Evolutionary conservation across 2,329 filamentous ascomycete species (phyloP).

Genomic region (Gyromitra esculenta): DNA sequence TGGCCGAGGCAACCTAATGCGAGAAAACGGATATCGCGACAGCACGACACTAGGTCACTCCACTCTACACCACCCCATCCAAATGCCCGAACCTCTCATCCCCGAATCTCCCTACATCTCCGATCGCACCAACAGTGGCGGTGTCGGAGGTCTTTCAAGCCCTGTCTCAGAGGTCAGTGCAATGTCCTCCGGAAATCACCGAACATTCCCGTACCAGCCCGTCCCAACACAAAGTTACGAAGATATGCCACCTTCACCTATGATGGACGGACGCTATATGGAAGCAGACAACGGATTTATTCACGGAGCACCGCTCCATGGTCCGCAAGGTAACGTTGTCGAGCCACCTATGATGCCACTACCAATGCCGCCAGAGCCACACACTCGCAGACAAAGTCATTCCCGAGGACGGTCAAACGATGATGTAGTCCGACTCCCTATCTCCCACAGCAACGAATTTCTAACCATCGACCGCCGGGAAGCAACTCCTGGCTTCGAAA

Average conservation of each 20-base stretch:
- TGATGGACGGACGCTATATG: constrained; percentile 51
- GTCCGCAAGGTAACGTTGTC: constrained; percentile 27
- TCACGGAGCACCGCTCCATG: constrained; percentile 37
- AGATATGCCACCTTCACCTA: constrained; percentile 53
- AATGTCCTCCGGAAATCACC: constrained; percentile 38
- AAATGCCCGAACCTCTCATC: constrained; percentile 42
- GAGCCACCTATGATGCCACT: constrained; percentile 52
- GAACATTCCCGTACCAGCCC: constrained; percentile 43
- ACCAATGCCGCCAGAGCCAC: constrained; percentile 52
- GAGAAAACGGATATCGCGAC: constrained; percentile 47
- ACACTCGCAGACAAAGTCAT: constrained; percentile 38
- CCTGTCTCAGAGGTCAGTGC: constrained; percentile 47
- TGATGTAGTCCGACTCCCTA: constrained; percentile 45
- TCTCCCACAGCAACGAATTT: constrained; percentile 49
- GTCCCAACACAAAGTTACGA: constrained; percentile 41
- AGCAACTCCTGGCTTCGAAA: constrained; percentile 59
- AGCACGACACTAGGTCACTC: constrained; percentile 51
- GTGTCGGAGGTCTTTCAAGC: constrained; percentile 13
- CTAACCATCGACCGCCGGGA: constrained; percentile 46
- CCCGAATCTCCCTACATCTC: constrained; percentile 36
- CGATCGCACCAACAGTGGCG: constrained; percentile 34
- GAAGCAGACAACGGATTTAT: constrained; percentile 55
- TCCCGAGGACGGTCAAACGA: constrained; percentile 43
- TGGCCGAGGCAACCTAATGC: constrained; percentile 26
- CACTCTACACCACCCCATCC: constrained; percentile 31